Percentiles rank a stretch among this genome's conserved stretches.
phyloP scores from a whole-genome alignment of 2,329 filamentous ascomycete genomes.

The Neonectria coccinea region DNA sequence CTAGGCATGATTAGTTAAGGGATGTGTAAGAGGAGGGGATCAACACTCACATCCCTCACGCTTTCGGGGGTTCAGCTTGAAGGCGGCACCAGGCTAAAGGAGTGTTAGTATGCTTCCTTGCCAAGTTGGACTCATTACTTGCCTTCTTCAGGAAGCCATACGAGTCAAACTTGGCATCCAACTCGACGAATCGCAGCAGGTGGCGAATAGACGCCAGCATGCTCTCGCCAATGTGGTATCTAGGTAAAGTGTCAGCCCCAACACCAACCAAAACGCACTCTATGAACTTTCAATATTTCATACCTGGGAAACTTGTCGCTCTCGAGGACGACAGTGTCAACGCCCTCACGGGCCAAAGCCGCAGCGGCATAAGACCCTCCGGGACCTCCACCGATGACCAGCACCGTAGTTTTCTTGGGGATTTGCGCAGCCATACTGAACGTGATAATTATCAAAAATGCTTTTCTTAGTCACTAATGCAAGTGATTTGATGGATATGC shows the following conservation, averaged over 20 bases:
- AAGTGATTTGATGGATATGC: slow-evolving; percentile 4
- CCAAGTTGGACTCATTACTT: not conserved
- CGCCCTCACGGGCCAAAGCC: slow-evolving; percentile 23
- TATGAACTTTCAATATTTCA: not conserved
- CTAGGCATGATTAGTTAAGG: slow-evolving; percentile 21
- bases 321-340: slow-evolving; percentile 18
- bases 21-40: not conserved
- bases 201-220: slow-evolving; percentile 55
- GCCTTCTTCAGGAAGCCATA: slow-evolving; percentile 58
- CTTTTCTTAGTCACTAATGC: not conserved
- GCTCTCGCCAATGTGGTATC: slow-evolving; percentile 55
- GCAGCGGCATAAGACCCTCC: slow-evolving; percentile 23
- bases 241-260: slow-evolving; percentile 19
- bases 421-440: slow-evolving; percentile 25
- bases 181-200: slow-evolving; percentile 58
- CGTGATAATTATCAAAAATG: not conserved
- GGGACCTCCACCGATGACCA: slow-evolving; percentile 24
- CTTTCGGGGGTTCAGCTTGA: slow-evolving; percentile 51
- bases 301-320: slow-evolving; percentile 26
- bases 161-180: slow-evolving; percentile 52
- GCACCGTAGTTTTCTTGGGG: slow-evolving; percentile 24
- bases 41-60: slow-evolving; percentile 49
- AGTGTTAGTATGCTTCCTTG: slow-evolving; percentile 4
- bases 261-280: not conserved
- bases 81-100: slow-evolving; percentile 50